phyloP scores from a whole-genome alignment of 306 rosid genomes.

The Pterocarpus macrocarpus region DNA sequence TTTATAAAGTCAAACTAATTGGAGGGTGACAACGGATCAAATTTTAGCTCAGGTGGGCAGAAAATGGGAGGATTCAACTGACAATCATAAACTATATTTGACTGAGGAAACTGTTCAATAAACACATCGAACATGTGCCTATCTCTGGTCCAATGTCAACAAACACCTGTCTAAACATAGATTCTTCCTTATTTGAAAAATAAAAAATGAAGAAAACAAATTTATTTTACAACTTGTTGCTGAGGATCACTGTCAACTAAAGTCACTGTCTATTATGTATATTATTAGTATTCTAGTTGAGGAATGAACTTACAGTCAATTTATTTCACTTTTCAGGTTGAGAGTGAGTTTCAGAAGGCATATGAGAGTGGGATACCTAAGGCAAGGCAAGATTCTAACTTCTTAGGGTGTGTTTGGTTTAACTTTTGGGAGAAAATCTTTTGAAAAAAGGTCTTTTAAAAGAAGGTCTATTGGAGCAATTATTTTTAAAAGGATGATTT shows the following conservation, averaged over 20 bases:
- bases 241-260: slow-evolving; percentile 25
- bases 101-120: slow-evolving; percentile 10
- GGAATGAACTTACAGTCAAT: slow-evolving; percentile 41
- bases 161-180: not conserved
- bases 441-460: too few species aligned
- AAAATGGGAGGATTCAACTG: slow-evolving; percentile 13
- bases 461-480: too few species aligned
- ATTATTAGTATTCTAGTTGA: slow-evolving; percentile 20
- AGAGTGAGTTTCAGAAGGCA: slow-evolving; percentile 95
- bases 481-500: too few species aligned
- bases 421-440: too few species aligned
- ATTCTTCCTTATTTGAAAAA: slow-evolving; percentile 15
- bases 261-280: slow-evolving; percentile 12
- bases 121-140: slow-evolving; percentile 14
- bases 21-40: not conserved
- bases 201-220: slow-evolving; percentile 1
- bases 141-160: not conserved
- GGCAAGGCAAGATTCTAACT: slow-evolving; percentile 62
- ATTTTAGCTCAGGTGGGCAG: slow-evolving; percentile 15
- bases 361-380: slow-evolving; percentile 83
- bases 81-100: not conserved
- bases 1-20: slow-evolving; percentile 17
- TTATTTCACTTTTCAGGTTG: slow-evolving; percentile 68
- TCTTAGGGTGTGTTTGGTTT: too few species aligned
- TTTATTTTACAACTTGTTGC: slow-evolving; percentile 18